phyloP scores from a whole-genome alignment of 495 filamentous ascomycete genomes.

The Alectoria sarmentosa region DNA sequence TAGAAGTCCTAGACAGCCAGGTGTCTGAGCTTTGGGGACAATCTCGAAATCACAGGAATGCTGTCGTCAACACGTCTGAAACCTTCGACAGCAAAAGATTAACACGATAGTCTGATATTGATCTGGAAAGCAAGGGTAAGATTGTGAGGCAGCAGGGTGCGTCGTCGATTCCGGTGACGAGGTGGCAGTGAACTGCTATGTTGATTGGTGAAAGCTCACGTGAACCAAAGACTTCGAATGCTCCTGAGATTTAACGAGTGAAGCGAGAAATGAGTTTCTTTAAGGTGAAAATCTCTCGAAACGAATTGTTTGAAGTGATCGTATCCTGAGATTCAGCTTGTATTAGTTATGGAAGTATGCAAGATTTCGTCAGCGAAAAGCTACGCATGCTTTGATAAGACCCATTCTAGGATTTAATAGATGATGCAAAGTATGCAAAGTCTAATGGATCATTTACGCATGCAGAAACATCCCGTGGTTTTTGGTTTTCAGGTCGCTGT shows the following conservation, averaged over 20 bases:
- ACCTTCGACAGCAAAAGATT: background rate
- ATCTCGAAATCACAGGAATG: too few species aligned
- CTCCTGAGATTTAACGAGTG: too few species aligned
- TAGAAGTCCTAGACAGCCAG: background rate
- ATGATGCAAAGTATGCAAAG: background rate
- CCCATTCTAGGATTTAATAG: background rate
- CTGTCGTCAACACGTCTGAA: too few species aligned
- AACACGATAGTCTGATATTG: background rate
- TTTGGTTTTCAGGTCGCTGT: background rate
- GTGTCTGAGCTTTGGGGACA: background rate
- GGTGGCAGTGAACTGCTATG: too few species aligned
- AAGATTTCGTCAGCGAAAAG: background rate
- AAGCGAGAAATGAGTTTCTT: too few species aligned
- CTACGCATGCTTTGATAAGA: background rate
- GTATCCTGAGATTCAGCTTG: too few species aligned
- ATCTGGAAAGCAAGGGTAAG: background rate
- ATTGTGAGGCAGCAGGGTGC: too few species aligned
- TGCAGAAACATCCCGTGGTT: background rate
- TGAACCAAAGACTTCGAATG: too few species aligned
- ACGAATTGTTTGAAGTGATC: too few species aligned
- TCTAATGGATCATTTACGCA: background rate
- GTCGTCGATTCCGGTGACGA: too few species aligned
- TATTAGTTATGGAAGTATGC: background rate
- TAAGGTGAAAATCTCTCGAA: too few species aligned
- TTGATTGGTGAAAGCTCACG: too few species aligned